Evolutionary conservation across 73 alveolate genomes (phyloP), one percentile per base, ranked within the genome.

Genomic region (Urostyla sp.): DNA sequence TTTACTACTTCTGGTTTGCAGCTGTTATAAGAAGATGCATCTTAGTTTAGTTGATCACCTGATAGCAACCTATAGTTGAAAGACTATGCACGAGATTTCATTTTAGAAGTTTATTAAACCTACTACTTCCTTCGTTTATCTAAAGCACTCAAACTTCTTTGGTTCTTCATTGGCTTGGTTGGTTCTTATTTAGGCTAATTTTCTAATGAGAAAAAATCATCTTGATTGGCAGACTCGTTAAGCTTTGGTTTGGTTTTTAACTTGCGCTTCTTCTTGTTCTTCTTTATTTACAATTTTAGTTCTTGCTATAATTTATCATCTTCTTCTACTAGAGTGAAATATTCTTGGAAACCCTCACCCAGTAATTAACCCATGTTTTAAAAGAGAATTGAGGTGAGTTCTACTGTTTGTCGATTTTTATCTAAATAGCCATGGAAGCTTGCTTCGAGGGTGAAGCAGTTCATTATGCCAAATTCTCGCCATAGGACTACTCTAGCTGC

Each of bases 401-500:
- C 53, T n/a, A 50, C 49, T 1, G 74, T 56, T 35, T 44, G 27
- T 35, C 85, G 13, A 21, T 67, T 80, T 20, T 61, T 31, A 44
- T 80, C 53, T 7, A 80, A 31, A 45, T 21, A 80, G 1, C 90
- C 94, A 48, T 87, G 80, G 67, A 83, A 78, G 0, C 91, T 80
- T 5, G 90, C 76, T 61, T 87, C 94, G 8, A 87, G 35, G 38
- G 94, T 87, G 50, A 79, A 87, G 26, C 86, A 46, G 52, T 56
- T 77, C 74, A 53, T 55, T 13, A 87, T 80, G 24, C 59, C 58
- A 26, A 78, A 79, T 37, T 72, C 94, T 67, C 67, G 63, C 86
- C 87, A 87, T 30, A 87, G 35, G 3, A 82, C 89, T 0, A 87
- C 82, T 37, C 94, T 35, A 13, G 94, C 94, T 20, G 90, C 84